phyloP scores from a whole-genome alignment of 192 early-diverging fungal species.

The Umbelopsis ramanniana region DNA sequence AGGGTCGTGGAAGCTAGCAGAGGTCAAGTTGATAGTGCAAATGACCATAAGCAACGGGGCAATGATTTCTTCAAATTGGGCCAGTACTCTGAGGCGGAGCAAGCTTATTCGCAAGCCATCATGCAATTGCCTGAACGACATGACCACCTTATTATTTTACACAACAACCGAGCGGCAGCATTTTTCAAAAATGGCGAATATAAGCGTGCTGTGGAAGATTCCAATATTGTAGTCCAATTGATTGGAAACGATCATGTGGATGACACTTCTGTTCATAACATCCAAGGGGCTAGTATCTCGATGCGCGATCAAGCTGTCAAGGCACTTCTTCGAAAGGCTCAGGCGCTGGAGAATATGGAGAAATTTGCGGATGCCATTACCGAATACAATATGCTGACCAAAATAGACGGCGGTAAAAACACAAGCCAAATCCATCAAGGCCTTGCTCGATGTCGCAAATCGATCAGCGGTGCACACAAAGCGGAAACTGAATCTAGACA shows the following conservation, averaged over 20 bases:
- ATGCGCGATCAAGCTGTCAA: constrained; percentile 73
- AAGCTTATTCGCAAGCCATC: constrained; percentile 73
- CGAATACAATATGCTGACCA: constrained; percentile 56
- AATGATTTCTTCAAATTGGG: constrained; percentile 90
- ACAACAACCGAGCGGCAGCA: constrained; percentile 89
- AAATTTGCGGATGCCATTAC: constrained; percentile 73
- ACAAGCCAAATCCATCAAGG: constrained; percentile 39
- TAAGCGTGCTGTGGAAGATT: constrained; percentile 71
- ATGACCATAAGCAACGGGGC: constrained; percentile 61
- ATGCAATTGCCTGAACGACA: constrained; percentile 65
- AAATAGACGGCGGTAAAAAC: constrained; percentile 40
- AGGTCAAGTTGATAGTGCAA: constrained; percentile 44
- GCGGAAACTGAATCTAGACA: background rate
- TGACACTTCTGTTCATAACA: constrained; percentile 26
- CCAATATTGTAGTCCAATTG: constrained; percentile 46
- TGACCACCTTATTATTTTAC: constrained; percentile 62
- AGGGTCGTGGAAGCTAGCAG: constrained; percentile 46
- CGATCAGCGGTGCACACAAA: constrained; percentile 25
- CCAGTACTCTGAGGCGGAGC: constrained; percentile 80
- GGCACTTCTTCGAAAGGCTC: constrained; percentile 75
- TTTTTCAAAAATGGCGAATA: constrained; percentile 88
- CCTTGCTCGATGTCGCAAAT: constrained; percentile 54
- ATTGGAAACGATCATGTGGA: constrained; percentile 36
- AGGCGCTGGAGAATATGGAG: constrained; percentile 81
- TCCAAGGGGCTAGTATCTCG: constrained; percentile 36